Evolutionary conservation across 2,329 filamentous ascomycete genomes (phyloP).

Genomic region (Aspergillus piperis): DNA sequence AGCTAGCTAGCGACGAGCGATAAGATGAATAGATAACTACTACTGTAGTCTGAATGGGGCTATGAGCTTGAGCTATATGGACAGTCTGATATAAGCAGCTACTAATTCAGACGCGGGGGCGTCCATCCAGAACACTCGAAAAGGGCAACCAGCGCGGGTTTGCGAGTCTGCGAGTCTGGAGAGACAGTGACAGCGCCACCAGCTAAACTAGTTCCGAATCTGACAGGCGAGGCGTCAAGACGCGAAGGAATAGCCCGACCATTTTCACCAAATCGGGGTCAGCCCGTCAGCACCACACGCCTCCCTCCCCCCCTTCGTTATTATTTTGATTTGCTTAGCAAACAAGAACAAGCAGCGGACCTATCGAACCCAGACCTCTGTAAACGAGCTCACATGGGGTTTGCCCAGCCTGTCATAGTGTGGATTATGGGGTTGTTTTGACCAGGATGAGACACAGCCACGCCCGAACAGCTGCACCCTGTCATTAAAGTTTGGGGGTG

Average conservation of each 20-base stretch:
- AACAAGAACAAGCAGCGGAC: not conserved
- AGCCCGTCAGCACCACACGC: not conserved
- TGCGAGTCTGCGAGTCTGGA: not conserved
- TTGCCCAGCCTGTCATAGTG: constrained; percentile 4
- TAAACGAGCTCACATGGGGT: not conserved
- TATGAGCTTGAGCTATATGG: too few relatives aligned
- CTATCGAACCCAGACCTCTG: not conserved
- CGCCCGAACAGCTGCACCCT: constrained; percentile 4
- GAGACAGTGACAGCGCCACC: not conserved
- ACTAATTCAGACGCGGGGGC: too few relatives aligned
- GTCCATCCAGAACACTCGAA: not conserved
- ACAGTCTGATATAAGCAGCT: too few relatives aligned
- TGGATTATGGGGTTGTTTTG: constrained; percentile 3
- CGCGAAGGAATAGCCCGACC: not conserved
- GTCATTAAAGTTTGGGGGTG: not conserved
- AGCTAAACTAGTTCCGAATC: not conserved
- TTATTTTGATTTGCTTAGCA: not conserved
- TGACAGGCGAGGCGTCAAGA: not conserved
- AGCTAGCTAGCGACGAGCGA: too few relatives aligned
- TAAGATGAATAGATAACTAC: too few relatives aligned
- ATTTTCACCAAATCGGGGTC: constrained; percentile 7
- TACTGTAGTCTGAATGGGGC: too few relatives aligned
- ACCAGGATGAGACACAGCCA: constrained; percentile 15
- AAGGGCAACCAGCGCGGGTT: not conserved
- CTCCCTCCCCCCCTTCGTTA: not conserved